phyloP scores from a whole-genome alignment of 2,329 filamentous ascomycete genomes.

The Claviceps sorghi region DNA sequence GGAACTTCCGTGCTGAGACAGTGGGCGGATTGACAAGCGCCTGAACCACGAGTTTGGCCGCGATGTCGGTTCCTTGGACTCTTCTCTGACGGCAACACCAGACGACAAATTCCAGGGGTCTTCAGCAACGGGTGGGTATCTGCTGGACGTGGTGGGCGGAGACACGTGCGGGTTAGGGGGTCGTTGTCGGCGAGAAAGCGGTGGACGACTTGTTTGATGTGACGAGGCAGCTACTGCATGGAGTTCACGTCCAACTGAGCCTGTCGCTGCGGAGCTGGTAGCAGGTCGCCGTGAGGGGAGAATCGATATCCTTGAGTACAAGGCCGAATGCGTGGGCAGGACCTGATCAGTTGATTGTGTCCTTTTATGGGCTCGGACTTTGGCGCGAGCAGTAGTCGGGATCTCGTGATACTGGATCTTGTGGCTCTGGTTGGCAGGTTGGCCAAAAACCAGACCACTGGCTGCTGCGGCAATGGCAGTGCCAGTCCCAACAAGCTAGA shows the following conservation, averaged over 20 bases:
- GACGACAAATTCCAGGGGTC: not conserved
- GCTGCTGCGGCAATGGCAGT: slow-evolving; percentile 46
- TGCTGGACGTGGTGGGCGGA: slow-evolving; percentile 23
- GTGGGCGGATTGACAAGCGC: slow-evolving; percentile 50
- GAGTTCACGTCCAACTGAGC: not conserved
- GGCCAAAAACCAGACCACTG: slow-evolving; percentile 44
- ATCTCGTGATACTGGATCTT: slow-evolving; percentile 11
- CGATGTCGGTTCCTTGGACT: slow-evolving; percentile 40
- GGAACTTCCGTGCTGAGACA: slow-evolving; percentile 48
- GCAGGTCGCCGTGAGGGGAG: slow-evolving; percentile 6
- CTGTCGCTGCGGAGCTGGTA: slow-evolving; percentile 2
- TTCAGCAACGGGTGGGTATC: slow-evolving; percentile 27
- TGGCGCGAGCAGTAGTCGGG: slow-evolving; percentile 7
- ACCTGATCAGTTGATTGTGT: slow-evolving; percentile 22
- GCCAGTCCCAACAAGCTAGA: slow-evolving; percentile 45
- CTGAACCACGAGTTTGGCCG: slow-evolving; percentile 59
- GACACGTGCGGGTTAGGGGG: slow-evolving; percentile 26
- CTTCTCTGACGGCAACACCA: slow-evolving; percentile 23
- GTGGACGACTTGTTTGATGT: slow-evolving; percentile 19
- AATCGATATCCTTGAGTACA: not conserved
- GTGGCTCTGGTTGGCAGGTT: slow-evolving; percentile 29
- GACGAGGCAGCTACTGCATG: slow-evolving; percentile 16
- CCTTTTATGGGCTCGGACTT: slow-evolving; percentile 12
- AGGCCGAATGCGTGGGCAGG: slow-evolving; percentile 7
- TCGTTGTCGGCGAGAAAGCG: slow-evolving; percentile 23